Base-by-base conservation (phyloP, 2,329 filamentous ascomycete species). In the Hypoxylon sp. region DNA sequence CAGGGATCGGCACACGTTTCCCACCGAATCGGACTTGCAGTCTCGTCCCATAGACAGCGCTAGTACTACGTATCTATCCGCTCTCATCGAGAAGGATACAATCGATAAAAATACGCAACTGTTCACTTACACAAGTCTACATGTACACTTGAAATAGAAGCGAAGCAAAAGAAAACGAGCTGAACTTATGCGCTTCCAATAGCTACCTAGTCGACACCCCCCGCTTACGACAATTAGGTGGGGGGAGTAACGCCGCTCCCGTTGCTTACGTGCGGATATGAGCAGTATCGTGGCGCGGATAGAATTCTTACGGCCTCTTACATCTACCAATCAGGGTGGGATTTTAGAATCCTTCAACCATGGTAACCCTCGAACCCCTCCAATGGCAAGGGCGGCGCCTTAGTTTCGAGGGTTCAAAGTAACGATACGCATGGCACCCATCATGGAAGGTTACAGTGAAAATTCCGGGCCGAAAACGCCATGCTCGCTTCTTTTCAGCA, bases 401-500 rank as follows among this genome's bases (percentile, higher is more conserved):
- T 23, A 9, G 9, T 12, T 27, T 53, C 34, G 23, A 54, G n/a
- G 25, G 25, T 9, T 29, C 19, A 14, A 54, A 45, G 37, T 4
- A 29, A 21, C 27, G 6, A 47, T 39, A 29, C 23, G 21, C 34
- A 57, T 30, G 32, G 45, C 21, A 48, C 46, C 16, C 21, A 34
- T 51, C 46, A 34, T 41, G 55, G 55, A 58, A 58, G 55, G 55
- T 58, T 29, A 46, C 29, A 56, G 41, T 11, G 41, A 43, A 53
- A 27, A 53, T 14, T n/a, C 46, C 45, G 45, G 54, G 11, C 45
- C 54, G 45, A 50, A 50, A 48, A 43, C 19, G 34, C 55, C 45
- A 51, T 43, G 32, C n/a, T 32, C n/a, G 30, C 30, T 50, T 1
- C 7, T 41, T 21, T 47, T 50, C 45, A 58, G 54, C 55, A 51